Base-by-base conservation (phyloP, 805 yeast genomes). In the Myxozyma monticola region DNA sequence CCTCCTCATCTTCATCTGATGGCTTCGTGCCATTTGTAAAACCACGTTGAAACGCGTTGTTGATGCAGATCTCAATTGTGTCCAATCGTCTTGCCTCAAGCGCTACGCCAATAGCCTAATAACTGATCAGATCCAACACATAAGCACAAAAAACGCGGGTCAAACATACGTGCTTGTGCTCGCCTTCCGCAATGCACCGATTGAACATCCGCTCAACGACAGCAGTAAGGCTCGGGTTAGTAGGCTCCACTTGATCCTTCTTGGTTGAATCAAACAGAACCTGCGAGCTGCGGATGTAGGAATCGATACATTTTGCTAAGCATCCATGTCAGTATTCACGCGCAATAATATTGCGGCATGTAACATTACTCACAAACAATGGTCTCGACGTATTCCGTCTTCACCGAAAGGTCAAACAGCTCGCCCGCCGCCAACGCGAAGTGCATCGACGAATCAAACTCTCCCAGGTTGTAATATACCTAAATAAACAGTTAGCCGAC, bases 351-450 rank as follows among this genome's bases (percentile, higher is more conserved):
- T 21, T n/a, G 4, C 22, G 21, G 12, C 24, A 18, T 3, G 10
- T n/a, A 20, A 50, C 60, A n/a, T 56, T n/a, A n/a, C n/a, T n/a
- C n/a, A 56, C 60, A 86, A 24, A 93, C 93, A 62, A 93, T 86
- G 2, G 98, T 91, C 71, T 93, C 96, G 53, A 85, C 85, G 70
- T 79, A 93, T 70, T 91, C 95, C n/a, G 88, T 78, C 53, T 78
- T 74, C 61, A 85, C 88, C 51, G 80, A 74, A 44, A 89, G 73
- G 68, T 90, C 78, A 66, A 93, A 89, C 63, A 79, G 81, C 24
- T 80, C 76, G 26, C 87, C 96, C 18, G 98, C 91, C 28, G 81
- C 83, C 37, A 93, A 76, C 1, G 96, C 91, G 67, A 82, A 93
- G 66, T 81, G 85, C 56, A 93, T 96, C 8, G 96, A 86, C 2